phyloP scores from a whole-genome alignment of 805 yeast species.

The Saturnispora besseyi region DNA sequence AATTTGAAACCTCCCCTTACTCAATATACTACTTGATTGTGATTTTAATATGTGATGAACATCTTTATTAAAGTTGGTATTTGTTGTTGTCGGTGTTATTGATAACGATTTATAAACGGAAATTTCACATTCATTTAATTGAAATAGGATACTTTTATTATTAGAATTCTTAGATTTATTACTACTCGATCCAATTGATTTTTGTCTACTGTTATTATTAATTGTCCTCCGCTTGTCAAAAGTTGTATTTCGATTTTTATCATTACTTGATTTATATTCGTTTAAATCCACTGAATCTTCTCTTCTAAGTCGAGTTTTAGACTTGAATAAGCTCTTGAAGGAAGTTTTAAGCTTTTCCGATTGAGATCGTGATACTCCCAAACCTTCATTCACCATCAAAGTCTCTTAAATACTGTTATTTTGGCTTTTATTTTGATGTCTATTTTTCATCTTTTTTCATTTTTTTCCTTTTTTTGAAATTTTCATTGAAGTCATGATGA shows the following conservation, averaged over 20 bases:
- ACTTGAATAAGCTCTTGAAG: not conserved
- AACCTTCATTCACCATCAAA: not conserved
- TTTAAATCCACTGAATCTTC: not conserved
- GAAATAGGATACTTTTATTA: slow-evolving; percentile 3
- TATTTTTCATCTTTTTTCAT: not conserved
- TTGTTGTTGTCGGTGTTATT: not conserved
- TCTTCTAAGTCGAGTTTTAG: not conserved
- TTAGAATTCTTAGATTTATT: not conserved
- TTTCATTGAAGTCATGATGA: not conserved
- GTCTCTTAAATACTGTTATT: not conserved
- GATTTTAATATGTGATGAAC: slow-evolving; percentile 1
- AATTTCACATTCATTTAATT: slow-evolving; percentile 10
- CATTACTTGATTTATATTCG: not conserved
- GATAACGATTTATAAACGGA: slow-evolving; percentile 9
- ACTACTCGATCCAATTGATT: not conserved
- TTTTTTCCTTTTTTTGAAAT: not conserved
- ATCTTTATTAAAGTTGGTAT: not conserved
- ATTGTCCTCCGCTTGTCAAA: not conserved
- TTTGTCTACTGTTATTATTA: not conserved
- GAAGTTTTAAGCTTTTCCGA: not conserved
- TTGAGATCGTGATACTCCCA: not conserved
- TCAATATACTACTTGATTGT: slow-evolving; percentile 29
- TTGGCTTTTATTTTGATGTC: not conserved
- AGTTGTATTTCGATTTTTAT: not conserved
- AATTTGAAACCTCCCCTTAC: slow-evolving; percentile 52